Evolutionary conservation across 73 alveolate genomes (phyloP), one percentile per base, ranked within the genome.

Genomic region (Paramecium bursaria): DNA sequence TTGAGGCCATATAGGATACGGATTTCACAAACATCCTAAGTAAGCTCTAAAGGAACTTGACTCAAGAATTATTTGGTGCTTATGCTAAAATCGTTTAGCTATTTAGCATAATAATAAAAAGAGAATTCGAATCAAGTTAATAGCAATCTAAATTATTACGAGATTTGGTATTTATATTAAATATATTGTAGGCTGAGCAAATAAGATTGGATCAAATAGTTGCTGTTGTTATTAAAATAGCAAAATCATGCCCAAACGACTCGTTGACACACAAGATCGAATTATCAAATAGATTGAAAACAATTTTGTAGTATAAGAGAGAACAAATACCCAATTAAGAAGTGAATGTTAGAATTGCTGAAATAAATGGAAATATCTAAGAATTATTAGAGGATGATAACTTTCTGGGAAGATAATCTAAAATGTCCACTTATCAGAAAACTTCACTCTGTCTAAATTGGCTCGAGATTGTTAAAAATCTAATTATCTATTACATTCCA

Each of bases 301-400:
- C 33, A 67, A 21, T 47, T 14, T 17, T 67, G 0, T n/a, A 13
- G 17, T 33, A 35, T 11, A 67, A 67, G 27, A 67, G 82, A 35
- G 82, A 67, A 25, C 21, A 44, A 0, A 17, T 67, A 39, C 33
- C 14, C 19, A 7, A n/a, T 9, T 21, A 67, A 39, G 60, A 67
- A 35, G 35, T 67, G n/a, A 3, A 7, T 19, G 82, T 39, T n/a
- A 67, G 35, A 39, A 67, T 67, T 1, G 44, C 33, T 67, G 82
- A 67, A 67, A 67, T 67, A 5, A 35, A 19, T 17, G 53, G 60
- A 2, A 67, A 67, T 67, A 57, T 67, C 6, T 17, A 13, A 21
- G 82, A 67, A 67, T 42, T 67, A 13, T 39, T 67, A 21, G 82
- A 67, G 33, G 82, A 67, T 39, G 82, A 67, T 21, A 67, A 53